Conservation (phyloP, 129 eudicot species). For the Chrysanthemum seticuspe region DNA sequence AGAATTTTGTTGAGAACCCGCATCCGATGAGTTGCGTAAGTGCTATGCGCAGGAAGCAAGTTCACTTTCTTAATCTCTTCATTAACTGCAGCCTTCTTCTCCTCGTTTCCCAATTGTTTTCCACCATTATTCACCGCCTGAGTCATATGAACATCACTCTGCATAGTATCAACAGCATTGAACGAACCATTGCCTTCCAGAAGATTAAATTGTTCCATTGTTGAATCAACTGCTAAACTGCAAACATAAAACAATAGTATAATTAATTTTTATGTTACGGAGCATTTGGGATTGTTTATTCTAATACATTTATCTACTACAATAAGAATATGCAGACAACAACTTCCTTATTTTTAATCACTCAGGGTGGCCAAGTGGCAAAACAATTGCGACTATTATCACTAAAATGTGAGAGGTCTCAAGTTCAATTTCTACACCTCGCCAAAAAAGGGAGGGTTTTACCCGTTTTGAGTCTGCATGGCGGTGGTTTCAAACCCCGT, state of each 20-base stretch:
- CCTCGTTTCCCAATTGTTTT: slow-evolving; percentile 53
- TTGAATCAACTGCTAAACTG: slow-evolving; percentile 5
- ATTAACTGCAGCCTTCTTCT: slow-evolving; percentile 53
- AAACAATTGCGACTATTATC: too few relatives aligned
- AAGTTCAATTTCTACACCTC: too few relatives aligned
- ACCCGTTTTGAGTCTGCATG: too few relatives aligned
- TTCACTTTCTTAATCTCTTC: slow-evolving; percentile 69
- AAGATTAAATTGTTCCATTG: slow-evolving; percentile 44
- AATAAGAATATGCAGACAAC: too few relatives aligned
- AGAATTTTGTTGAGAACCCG: slow-evolving; percentile 64
- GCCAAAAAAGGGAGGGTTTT: too few relatives aligned
- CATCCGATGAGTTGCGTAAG: slow-evolving; percentile 71
- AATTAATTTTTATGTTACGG: neutral
- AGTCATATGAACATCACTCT: slow-evolving; percentile 9
- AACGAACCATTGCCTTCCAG: slow-evolving; percentile 24
- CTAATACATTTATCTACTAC: neutral
- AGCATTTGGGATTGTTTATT: neutral
- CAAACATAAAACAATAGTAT: neutral
- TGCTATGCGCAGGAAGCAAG: slow-evolving; percentile 65
- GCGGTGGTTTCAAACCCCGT: too few relatives aligned
- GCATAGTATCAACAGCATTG: slow-evolving; percentile 9
- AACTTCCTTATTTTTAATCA: too few relatives aligned
- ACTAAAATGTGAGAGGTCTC: too few relatives aligned
- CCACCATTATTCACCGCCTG: slow-evolving; percentile 22
- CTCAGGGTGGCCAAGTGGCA: too few relatives aligned